These are phyloP conservation scores for Avena atlantica DNA, from an alignment of 176 grass and related monocot genomes.

Conservation along the genomic window DNA sequence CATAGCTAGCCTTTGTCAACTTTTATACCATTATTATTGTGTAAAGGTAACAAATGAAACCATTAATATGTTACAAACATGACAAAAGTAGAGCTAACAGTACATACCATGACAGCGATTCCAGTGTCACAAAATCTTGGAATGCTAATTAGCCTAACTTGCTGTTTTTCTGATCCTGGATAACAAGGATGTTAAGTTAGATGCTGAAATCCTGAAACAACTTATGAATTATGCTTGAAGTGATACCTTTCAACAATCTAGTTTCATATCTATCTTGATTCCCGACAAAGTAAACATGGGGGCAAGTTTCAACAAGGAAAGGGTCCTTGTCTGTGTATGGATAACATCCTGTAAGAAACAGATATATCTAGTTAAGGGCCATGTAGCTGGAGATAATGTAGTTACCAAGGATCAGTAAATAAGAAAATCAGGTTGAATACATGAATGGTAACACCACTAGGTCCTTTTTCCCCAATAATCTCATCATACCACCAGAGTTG, in stretches of 20 bases:
- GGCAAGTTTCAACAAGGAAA: slow-evolving; percentile 89
- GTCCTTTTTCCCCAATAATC: not conserved
- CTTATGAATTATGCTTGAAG: slow-evolving; percentile 15
- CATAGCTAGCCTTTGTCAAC: not conserved
- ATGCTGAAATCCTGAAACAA: not conserved
- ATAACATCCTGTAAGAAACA: slow-evolving; percentile 76
- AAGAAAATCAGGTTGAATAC: not conserved
- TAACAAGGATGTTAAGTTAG: slow-evolving; percentile 44
- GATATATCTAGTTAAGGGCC: slow-evolving; percentile 20
- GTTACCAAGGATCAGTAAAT: slow-evolving; percentile 18
- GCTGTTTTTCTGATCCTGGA: slow-evolving; percentile 80
- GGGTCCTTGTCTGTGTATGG: slow-evolving; percentile 98
- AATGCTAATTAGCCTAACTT: slow-evolving; percentile 84
- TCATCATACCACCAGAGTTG: not conserved
- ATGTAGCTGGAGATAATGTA: slow-evolving; percentile 5
- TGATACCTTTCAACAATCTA: slow-evolving; percentile 69
- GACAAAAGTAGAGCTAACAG: not conserved
- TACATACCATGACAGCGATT: slow-evolving; percentile 82
- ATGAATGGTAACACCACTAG: not conserved
- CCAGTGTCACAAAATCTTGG: slow-evolving; percentile 89
- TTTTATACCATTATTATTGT: not conserved
- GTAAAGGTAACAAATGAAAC: not conserved
- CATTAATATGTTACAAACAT: not conserved
- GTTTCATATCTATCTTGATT: slow-evolving; percentile 97
- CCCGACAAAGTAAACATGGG: slow-evolving; percentile 91